These are phyloP conservation scores for Myxozyma mucilagina DNA, from an alignment of 805 yeast species.

Conservation along the genomic window DNA sequence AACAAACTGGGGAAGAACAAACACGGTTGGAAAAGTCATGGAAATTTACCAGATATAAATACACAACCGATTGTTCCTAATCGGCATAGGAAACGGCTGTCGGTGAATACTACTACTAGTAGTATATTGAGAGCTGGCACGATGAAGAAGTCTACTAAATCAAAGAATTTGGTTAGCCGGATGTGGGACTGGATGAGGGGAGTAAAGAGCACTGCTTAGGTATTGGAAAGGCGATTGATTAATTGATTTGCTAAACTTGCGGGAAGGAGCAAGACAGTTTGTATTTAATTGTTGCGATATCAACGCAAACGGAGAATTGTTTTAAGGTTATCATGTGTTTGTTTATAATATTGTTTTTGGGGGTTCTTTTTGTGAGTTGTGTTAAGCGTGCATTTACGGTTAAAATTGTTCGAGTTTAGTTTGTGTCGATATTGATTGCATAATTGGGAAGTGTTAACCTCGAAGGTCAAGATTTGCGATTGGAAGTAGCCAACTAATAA, in stretches of 20 bases:
- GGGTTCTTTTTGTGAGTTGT: too few species aligned
- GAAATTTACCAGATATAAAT: neutral
- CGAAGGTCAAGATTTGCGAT: too few species aligned
- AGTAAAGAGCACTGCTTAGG: neutral
- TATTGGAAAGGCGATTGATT: neutral
- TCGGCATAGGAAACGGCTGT: neutral
- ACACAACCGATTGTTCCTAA: conserved; percentile 7
- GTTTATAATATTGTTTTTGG: neutral
- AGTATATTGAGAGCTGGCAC: conserved; percentile 5
- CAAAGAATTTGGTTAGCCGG: conserved; percentile 26
- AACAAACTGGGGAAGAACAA: neutral
- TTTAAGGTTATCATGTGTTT: too few species aligned
- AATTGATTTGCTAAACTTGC: neutral
- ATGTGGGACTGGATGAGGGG: conserved; percentile 37
- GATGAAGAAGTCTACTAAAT: neutral
- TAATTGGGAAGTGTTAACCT: too few species aligned
- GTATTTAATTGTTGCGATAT: too few species aligned
- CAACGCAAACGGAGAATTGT: too few species aligned
- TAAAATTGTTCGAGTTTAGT: too few species aligned
- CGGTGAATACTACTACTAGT: neutral
- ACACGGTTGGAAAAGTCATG: conserved; percentile 15
- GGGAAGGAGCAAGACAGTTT: neutral
- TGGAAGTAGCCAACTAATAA: too few species aligned
- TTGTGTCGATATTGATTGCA: too few species aligned
- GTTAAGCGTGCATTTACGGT: too few species aligned